Percentiles rank a stretch among this genome's conserved stretches.
Evolutionary conservation across 2,329 filamentous ascomycete species (phyloP).

Genomic region (Beauveria sp.): DNA sequence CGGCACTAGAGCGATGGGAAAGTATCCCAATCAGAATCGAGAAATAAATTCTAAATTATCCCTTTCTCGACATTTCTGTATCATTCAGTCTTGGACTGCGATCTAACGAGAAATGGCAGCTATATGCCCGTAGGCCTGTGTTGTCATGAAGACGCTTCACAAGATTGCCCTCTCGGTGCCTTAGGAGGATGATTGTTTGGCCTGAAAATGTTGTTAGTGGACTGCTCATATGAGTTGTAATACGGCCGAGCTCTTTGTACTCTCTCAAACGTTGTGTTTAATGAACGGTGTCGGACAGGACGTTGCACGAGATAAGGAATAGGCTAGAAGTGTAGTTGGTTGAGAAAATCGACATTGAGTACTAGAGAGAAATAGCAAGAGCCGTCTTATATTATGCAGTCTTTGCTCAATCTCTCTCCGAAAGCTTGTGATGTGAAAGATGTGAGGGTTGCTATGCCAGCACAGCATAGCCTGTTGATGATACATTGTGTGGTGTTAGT

Average conservation of each 20-base stretch:
- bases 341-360: not conserved
- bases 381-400: not conserved
- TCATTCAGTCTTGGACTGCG: not conserved
- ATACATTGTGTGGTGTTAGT: not conserved
- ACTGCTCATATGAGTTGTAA: not conserved
- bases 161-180: not conserved
- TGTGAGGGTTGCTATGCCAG: not conserved
- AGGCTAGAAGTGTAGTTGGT: not conserved
- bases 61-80: not conserved
- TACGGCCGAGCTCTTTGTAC: not conserved
- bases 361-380: not conserved
- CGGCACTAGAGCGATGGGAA: not conserved
- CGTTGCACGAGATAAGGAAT: not conserved
- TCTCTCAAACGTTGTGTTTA: not conserved
- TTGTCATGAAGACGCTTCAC: not conserved
- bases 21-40: not conserved
- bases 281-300: not conserved
- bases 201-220: not conserved
- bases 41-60: not conserved
- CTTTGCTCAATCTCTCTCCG: too few species aligned
- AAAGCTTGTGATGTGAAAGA: too few species aligned
- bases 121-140: not conserved
- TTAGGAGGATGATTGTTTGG: not conserved
- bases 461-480: not conserved
- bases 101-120: not conserved